These are phyloP conservation scores for Phoma herbarum DNA, from an alignment of 2,329 filamentous ascomycete species.

Conservation along the genomic window DNA sequence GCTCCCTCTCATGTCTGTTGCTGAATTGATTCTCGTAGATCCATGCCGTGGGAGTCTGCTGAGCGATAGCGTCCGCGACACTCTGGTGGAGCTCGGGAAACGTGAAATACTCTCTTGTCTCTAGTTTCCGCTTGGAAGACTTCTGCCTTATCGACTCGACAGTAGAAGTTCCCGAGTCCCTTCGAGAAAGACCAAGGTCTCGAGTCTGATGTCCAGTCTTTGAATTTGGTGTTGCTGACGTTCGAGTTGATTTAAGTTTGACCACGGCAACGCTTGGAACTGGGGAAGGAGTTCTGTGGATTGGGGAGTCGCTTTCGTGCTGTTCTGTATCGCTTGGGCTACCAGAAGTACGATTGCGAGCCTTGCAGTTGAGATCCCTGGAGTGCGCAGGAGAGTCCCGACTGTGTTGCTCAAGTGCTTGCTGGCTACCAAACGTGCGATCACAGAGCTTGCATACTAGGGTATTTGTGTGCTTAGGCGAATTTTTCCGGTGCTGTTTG, in stretches of 20 bases:
- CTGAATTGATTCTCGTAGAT: background rate
- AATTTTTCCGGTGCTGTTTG: slow-evolving; percentile 2
- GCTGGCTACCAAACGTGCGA: slow-evolving; percentile 1
- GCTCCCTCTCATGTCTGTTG: background rate
- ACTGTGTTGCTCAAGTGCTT: slow-evolving; percentile 7
- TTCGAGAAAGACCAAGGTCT: background rate
- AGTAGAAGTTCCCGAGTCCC: background rate
- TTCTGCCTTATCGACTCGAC: background rate
- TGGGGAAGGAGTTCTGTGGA: background rate
- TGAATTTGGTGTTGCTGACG: background rate
- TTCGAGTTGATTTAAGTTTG: background rate
- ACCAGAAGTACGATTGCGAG: background rate
- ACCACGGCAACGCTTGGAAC: background rate
- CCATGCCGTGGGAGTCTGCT: background rate
- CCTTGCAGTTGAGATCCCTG: background rate
- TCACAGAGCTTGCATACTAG: background rate
- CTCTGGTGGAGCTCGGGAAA: slow-evolving; percentile 2
- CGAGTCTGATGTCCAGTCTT: background rate
- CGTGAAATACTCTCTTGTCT: slow-evolving; percentile 1
- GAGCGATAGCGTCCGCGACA: background rate
- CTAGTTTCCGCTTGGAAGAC: background rate
- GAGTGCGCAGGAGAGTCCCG: slow-evolving; percentile 4
- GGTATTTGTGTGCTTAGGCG: slow-evolving; percentile 1
- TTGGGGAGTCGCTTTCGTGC: background rate
- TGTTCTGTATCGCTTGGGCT: background rate